Evolutionary conservation across 2,329 filamentous ascomycete genomes (phyloP).

Genomic region (Aureobasidium sp.): DNA sequence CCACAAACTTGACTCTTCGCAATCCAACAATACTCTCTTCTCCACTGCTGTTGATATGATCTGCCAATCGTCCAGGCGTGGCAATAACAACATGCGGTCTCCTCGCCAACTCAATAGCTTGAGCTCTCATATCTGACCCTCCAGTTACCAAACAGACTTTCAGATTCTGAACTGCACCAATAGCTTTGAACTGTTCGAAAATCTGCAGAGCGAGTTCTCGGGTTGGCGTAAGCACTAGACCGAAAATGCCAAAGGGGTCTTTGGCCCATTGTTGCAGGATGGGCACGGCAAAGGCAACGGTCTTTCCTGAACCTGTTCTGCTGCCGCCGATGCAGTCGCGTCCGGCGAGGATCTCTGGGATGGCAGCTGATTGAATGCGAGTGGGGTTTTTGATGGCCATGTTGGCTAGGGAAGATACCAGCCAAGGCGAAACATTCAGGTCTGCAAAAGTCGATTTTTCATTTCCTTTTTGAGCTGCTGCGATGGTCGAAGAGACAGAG

Average conservation of each 20-base stretch:
- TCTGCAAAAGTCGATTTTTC: constrained; percentile 26
- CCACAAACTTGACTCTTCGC: constrained; percentile 71
- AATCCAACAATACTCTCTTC: constrained; percentile 83
- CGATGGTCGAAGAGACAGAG: constrained; percentile 20
- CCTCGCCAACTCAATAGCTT: constrained; percentile 75
- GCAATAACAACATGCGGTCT: constrained; percentile 90
- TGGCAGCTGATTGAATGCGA: constrained; percentile 85
- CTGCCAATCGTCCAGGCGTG: constrained; percentile 84
- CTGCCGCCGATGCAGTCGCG: constrained; percentile 93
- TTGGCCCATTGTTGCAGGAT: constrained; percentile 90
- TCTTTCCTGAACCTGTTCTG: constrained; percentile 94
- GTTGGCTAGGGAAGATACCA: constrained; percentile 67
- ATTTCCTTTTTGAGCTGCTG: constrained; percentile 22
- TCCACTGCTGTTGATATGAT: constrained; percentile 87
- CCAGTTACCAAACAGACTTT: constrained; percentile 88
- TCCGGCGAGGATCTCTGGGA: constrained; percentile 85
- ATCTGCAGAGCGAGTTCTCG: constrained; percentile 92
- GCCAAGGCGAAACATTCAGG: constrained; percentile 51
- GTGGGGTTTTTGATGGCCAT: constrained; percentile 85
- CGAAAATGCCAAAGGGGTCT: constrained; percentile 88
- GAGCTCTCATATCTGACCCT: constrained; percentile 83
- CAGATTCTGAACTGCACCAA: constrained; percentile 78
- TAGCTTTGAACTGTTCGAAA: constrained; percentile 90
- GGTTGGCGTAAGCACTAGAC: constrained; percentile 80
- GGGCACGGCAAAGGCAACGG: constrained; percentile 87